Percentiles rank a stretch among this genome's conserved stretches.
These are phyloP conservation scores for Quercus variabilis DNA, from an alignment of 306 rosid genomes.

Conservation along the genomic window DNA sequence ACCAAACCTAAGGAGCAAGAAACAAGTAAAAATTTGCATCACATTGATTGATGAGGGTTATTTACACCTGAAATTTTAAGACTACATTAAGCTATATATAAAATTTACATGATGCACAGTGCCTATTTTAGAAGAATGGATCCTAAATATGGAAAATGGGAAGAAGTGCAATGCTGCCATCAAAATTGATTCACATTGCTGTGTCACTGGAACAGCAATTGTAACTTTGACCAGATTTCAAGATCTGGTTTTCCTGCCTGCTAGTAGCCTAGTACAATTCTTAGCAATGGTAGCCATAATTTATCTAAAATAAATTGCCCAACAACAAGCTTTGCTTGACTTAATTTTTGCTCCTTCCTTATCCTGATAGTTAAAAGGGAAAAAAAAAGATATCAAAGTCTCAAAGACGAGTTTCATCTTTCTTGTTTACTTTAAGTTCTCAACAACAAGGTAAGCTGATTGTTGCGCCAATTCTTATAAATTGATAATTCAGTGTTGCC, in stretches of 20 bases:
- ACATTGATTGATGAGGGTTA: not conserved
- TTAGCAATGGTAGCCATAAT: not conserved
- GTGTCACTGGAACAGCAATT: not conserved
- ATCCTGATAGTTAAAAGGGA: not conserved
- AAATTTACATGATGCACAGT: not conserved
- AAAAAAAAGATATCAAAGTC: not conserved
- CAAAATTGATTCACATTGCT: not conserved
- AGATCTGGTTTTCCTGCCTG: not conserved
- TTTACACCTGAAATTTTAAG: not conserved
- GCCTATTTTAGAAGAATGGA: not conserved
- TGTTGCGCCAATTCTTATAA: not conserved
- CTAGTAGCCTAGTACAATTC: not conserved
- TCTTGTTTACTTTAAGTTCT: not conserved
- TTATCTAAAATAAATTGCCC: not conserved
- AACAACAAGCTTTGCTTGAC: not conserved
- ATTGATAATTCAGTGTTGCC: not conserved
- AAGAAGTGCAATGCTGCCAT: not conserved
- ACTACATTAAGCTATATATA: not conserved
- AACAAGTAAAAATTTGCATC: not conserved
- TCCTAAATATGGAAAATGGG: not conserved
- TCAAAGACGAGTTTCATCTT: not conserved
- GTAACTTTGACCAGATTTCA: not conserved
- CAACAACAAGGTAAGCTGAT: not conserved
- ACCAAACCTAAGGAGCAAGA: not conserved
- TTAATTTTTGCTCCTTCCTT: not conserved